Conservation (phyloP, 306 rosid genomes). For the Medicago arabica region DNA sequence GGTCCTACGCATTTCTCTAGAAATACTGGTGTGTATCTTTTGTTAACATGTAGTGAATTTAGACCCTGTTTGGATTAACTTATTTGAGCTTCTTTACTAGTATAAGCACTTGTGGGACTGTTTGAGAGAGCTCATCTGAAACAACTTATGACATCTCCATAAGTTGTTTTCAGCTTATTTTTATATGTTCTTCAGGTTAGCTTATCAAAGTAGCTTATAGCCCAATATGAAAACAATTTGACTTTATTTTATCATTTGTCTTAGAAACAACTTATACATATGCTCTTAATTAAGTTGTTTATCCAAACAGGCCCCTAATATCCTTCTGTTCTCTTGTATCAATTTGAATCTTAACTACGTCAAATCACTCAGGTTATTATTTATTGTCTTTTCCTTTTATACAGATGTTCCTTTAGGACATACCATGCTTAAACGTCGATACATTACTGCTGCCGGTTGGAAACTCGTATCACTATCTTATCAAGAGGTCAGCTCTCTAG, state of each 20-base stretch:
- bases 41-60: constrained; percentile 16
- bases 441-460: constrained; percentile 86
- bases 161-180: not conserved
- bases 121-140: no score
- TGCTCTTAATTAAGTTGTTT: no score
- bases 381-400: constrained; percentile 34
- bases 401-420: constrained; percentile 90
- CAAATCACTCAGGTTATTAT: constrained; percentile 11
- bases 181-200: not conserved
- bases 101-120: not conserved
- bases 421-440: constrained; percentile 80
- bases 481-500: constrained; percentile 67
- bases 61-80: not conserved
- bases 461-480: constrained; percentile 67
- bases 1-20: constrained; percentile 99
- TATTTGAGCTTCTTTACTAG: not conserved
- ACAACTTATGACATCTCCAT: not conserved
- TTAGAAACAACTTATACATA: not conserved
- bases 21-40: constrained; percentile 66
- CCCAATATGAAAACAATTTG: no score
- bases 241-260: not conserved
- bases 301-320: not conserved
- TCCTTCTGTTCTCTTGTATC: constrained; percentile 22
- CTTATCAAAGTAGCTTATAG: not conserved
- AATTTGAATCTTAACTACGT: constrained; percentile 18